phyloP scores from a whole-genome alignment of 2,329 filamentous ascomycete genomes.

The Karstenula rhodostoma region DNA sequence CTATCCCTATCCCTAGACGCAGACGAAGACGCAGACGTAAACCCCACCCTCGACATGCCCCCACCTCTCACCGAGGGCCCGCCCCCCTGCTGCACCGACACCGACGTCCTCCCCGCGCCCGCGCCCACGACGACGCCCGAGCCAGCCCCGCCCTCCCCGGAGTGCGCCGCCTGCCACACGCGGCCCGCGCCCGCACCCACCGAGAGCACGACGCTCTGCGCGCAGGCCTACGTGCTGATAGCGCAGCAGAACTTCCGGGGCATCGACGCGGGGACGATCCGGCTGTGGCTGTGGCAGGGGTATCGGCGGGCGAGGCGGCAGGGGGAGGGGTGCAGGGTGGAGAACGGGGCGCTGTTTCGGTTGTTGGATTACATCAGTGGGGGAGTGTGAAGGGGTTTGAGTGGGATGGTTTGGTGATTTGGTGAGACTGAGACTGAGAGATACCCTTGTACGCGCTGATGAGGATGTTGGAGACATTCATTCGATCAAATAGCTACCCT shows the following conservation, averaged over 20 bases:
- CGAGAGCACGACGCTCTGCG: constrained; percentile 46
- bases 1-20: neutral
- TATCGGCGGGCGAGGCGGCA: constrained; percentile 35
- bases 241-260: constrained; percentile 45
- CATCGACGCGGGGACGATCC: constrained; percentile 40
- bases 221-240: constrained; percentile 45
- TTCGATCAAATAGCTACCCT: constrained; percentile 14
- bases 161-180: constrained; percentile 39
- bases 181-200: constrained; percentile 35
- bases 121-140: no score
- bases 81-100: constrained; percentile 38
- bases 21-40: neutral
- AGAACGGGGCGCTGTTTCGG: constrained; percentile 43
- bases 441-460: constrained; percentile 3
- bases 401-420: neutral
- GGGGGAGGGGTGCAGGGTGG: constrained; percentile 47
- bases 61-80: constrained; percentile 23
- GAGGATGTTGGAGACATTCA: neutral
- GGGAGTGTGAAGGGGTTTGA: constrained; percentile 20
- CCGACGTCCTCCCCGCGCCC: no score
- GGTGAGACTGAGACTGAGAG: no score
- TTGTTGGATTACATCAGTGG: constrained; percentile 49
- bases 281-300: constrained; percentile 43
- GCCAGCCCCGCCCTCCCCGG: constrained; percentile 15
- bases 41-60: constrained; percentile 1